phyloP scores from a whole-genome alignment of 345 rosid species.

The Punica granatum region DNA sequence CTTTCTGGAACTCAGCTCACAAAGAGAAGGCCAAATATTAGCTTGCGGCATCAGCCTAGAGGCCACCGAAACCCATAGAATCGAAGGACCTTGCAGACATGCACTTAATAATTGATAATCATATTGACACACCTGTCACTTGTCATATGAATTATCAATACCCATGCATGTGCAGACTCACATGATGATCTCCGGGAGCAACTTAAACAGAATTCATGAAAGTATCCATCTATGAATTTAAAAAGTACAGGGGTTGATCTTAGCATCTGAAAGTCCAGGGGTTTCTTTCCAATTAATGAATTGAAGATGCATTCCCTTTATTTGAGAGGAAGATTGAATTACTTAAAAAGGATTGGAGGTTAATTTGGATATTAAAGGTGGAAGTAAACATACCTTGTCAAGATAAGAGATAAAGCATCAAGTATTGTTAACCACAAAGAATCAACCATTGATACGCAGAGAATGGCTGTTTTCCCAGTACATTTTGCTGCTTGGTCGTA shows the following conservation, averaged over 20 bases:
- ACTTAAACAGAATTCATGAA: background rate
- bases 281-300: background rate
- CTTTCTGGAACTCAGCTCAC: background rate
- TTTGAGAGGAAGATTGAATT: background rate
- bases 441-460: constrained; percentile 89
- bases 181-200: background rate
- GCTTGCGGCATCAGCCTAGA: background rate
- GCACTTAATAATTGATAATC: background rate
- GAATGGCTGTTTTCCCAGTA: constrained; percentile 64
- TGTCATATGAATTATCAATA: background rate
- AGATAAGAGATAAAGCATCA: constrained; percentile 87
- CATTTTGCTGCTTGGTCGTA: constrained; percentile 45
- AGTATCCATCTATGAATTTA: background rate
- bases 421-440: constrained; percentile 95
- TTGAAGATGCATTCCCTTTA: background rate
- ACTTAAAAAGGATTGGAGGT: background rate
- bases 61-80: background rate
- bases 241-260: background rate
- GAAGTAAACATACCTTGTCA: constrained; percentile 59
- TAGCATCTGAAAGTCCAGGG: background rate
- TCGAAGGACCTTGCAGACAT: background rate
- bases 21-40: background rate
- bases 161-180: background rate
- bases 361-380: constrained; percentile 1
- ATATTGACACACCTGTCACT: background rate